phyloP scores from a whole-genome alignment of 2,329 filamentous ascomycete species.

The Botryotinia calthae region DNA sequence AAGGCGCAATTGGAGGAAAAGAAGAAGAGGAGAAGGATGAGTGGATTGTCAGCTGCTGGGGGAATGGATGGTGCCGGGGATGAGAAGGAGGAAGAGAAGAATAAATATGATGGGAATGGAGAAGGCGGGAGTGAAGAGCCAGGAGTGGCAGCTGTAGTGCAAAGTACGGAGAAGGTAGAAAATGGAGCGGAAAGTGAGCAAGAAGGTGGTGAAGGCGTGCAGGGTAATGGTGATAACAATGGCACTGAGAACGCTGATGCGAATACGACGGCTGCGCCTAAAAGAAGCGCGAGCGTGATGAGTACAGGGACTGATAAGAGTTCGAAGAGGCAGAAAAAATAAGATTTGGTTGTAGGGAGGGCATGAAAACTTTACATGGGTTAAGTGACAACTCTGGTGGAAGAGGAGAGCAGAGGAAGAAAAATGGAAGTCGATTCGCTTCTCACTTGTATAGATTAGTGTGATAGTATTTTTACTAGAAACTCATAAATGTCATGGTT shows the following conservation, averaged over 20 bases:
- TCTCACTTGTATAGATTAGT: not conserved
- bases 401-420: not conserved
- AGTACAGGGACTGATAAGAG: conserved; percentile 65
- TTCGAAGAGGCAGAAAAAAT: conserved; percentile 49
- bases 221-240: conserved; percentile 42
- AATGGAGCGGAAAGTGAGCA: not conserved
- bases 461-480: not conserved
- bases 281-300: conserved; percentile 80
- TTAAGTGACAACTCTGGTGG: too few relatives aligned
- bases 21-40: conserved; percentile 46
- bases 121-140: conserved; percentile 32
- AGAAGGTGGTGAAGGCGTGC: conserved; percentile 37
- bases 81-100: conserved; percentile 51
- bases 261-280: conserved; percentile 47
- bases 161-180: conserved; percentile 44
- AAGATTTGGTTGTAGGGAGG: not conserved
- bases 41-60: conserved; percentile 22
- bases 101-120: conserved; percentile 45
- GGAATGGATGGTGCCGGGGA: conserved; percentile 19
- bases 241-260: not conserved
- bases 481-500: not conserved
- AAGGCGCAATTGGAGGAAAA: conserved; percentile 51
- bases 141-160: not conserved
- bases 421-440: not conserved
- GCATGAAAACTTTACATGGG: not conserved